A percentile compares a stretch with the other conserved stretches of the same genome.
These are phyloP conservation scores for Rhodosporidiobolus odoratus DNA, from an alignment of 768 basidiomycete genomes.

Conservation along the genomic window DNA sequence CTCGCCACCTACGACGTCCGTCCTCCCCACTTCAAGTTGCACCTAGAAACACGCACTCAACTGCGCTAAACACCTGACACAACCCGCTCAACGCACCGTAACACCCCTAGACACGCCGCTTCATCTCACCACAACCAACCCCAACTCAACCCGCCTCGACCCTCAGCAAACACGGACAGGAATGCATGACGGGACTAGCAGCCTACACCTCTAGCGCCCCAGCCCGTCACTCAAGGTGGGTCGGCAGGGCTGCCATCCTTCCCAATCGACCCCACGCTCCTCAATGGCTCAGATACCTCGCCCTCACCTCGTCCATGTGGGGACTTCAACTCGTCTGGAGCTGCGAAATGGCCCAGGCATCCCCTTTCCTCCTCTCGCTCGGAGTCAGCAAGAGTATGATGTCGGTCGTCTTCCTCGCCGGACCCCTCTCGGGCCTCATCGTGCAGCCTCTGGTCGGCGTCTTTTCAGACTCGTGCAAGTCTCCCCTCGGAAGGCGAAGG, in stretches of 20 bases:
- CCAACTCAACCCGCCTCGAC: neutral
- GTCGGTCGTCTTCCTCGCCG: slow-evolving; percentile 87
- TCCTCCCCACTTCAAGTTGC: too few species aligned
- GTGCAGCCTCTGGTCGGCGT: slow-evolving; percentile 73
- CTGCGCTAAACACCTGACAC: too few species aligned
- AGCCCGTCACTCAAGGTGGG: slow-evolving; percentile 7
- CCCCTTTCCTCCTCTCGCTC: slow-evolving; percentile 82
- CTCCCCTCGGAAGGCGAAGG: slow-evolving; percentile 73
- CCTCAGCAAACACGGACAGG: neutral
- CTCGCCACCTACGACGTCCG: too few species aligned
- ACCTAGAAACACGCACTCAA: too few species aligned
- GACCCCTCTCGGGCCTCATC: slow-evolving; percentile 80
- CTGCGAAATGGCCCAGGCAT: slow-evolving; percentile 89
- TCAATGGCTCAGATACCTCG: slow-evolving; percentile 60
- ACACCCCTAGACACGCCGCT: too few species aligned
- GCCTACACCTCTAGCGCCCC: neutral
- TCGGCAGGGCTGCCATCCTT: slow-evolving; percentile 21
- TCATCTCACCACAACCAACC: neutral
- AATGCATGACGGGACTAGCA: neutral
- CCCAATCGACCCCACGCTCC: slow-evolving; percentile 53
- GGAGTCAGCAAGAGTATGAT: slow-evolving; percentile 80
- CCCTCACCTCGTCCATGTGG: slow-evolving; percentile 68
- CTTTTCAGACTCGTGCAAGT: slow-evolving; percentile 76
- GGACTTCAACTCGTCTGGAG: slow-evolving; percentile 90
- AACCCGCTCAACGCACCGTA: too few species aligned